Base-by-base conservation (phyloP, 164 flowering plant genomes). In the Vitis rotundifolia region DNA sequence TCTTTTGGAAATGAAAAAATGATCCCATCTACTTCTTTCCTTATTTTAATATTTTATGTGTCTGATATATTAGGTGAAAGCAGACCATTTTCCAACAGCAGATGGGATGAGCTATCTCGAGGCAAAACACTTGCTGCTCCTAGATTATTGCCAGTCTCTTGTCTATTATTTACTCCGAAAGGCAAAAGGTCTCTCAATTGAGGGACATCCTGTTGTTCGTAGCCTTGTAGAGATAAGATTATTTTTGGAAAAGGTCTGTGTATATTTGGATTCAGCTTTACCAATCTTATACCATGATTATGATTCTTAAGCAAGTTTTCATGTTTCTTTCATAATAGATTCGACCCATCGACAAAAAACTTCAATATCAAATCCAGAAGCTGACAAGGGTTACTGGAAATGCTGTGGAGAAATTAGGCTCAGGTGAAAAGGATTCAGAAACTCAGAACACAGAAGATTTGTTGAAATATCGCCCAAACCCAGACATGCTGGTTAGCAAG, bases 71-170 rank as follows among this genome's bases (percentile, higher is more conserved):
- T 31, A 95, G 99, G 96, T 95, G 60, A 95, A 86, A 82, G 94
- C 82, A 63, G 77, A 83, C 66, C 78, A 82, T 15, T 86, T 75
- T 72, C 90, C 89, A 14, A 91, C 99, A 6, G 80, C 76, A 8
- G 91, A 93, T 75, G 98, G 99, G 73, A 82, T 95, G 64, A 93
- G 94, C 76, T 95, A 91, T 82, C 94, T 95, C 56, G 97, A 95
- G 67, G 91, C 94, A 6, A 95, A 95, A 57, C 86, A 91, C 82
- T 78, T 95, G 71, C 80, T 93, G 52, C 93, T 95, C 47, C 72
- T 95, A 18, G 86, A 80, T 64, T 95, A 93, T 81, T 92, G 97
- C 77, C 94, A 91, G 79, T 91, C 92, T 12, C 83, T 90, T 64
- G 96, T 95, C 44, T 95, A 89, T 71, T 93, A 91, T 80, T 70